Evolutionary conservation across 208 protist genomes (phyloP).

Genomic region (Sergeia podlipaevii): DNA sequence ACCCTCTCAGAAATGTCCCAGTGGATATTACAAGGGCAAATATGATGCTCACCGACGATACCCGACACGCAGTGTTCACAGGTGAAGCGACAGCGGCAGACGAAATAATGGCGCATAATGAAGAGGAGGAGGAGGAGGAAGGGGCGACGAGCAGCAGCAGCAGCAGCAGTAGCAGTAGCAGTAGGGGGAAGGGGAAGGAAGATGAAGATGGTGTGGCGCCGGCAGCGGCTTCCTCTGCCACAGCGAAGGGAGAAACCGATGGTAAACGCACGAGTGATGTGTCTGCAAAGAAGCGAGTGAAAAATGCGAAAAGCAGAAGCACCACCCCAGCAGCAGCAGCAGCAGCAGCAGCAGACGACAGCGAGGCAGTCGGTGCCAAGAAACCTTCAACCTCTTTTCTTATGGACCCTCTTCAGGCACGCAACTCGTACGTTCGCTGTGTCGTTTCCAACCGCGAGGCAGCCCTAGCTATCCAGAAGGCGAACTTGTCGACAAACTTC

Average conservation of each 20-base stretch:
- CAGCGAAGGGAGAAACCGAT: not conserved
- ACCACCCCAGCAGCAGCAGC: not conserved
- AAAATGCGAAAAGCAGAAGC: no score
- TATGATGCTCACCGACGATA: conserved; percentile 12
- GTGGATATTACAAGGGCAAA: conserved; percentile 33
- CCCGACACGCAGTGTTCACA: not conserved
- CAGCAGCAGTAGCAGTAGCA: not conserved
- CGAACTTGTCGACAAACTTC: conserved; percentile 76
- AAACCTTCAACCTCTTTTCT: no score
- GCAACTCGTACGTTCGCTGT: conserved; percentile 36
- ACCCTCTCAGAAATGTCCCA: conserved; percentile 37
- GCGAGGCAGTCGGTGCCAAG: not conserved
- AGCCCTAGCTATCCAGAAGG: conserved; percentile 57
- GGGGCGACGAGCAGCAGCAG: not conserved
- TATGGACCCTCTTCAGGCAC: conserved; percentile 35
- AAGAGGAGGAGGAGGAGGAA: not conserved
- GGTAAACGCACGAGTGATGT: no score
- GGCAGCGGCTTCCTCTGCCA: not conserved
- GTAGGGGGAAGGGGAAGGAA: not conserved
- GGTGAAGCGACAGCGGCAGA: not conserved
- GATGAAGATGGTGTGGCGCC: not conserved
- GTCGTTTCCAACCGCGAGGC: conserved; percentile 52
- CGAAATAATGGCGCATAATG: not conserved
- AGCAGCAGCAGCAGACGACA: not conserved
- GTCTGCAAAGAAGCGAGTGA: no score